Percentiles rank a stretch among this genome's conserved stretches.
phyloP scores from a whole-genome alignment of 805 yeast genomes.

The Starmerella bacillaris region DNA sequence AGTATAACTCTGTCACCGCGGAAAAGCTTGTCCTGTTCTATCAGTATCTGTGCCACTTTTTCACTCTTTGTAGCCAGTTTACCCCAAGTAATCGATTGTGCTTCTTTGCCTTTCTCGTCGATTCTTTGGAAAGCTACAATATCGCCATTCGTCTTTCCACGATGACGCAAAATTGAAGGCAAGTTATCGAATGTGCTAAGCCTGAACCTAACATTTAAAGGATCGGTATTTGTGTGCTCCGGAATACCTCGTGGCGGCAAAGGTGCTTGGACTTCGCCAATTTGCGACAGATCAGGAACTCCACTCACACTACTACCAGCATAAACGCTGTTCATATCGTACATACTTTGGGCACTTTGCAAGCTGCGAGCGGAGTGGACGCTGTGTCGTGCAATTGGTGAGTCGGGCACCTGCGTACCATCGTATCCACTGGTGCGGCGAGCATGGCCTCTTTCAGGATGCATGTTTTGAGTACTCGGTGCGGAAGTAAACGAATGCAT shows the following conservation, averaged over 20 bases:
- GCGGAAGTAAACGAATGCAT: conserved; percentile 1
- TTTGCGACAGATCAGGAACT: conserved; percentile 3
- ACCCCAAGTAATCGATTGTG: conserved; percentile 68
- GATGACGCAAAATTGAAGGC: conserved; percentile 50
- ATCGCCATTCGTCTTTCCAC: conserved; percentile 48
- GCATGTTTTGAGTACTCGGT: neutral
- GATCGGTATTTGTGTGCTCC: conserved; percentile 22
- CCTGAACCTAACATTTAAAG: conserved; percentile 21
- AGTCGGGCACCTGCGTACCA: conserved; percentile 9
- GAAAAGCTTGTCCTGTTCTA: conserved; percentile 52
- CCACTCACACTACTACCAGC: neutral
- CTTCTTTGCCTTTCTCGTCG: conserved; percentile 69
- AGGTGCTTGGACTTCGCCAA: conserved; percentile 15
- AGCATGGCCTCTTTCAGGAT: conserved; percentile 8
- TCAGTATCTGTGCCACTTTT: conserved; percentile 68
- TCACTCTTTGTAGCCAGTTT: conserved; percentile 67
- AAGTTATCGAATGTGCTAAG: conserved; percentile 36
- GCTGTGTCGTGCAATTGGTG: conserved; percentile 2
- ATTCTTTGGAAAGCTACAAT: conserved; percentile 57
- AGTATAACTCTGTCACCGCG: conserved; percentile 71
- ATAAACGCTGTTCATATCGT: neutral
- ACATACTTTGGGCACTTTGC: conserved; percentile 1
- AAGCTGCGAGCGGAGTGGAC: neutral
- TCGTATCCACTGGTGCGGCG: conserved; percentile 15
- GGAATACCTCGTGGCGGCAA: conserved; percentile 19